phyloP scores from a whole-genome alignment of 1,284 basidiomycete genomes.

The Golubevia pallescens region DNA sequence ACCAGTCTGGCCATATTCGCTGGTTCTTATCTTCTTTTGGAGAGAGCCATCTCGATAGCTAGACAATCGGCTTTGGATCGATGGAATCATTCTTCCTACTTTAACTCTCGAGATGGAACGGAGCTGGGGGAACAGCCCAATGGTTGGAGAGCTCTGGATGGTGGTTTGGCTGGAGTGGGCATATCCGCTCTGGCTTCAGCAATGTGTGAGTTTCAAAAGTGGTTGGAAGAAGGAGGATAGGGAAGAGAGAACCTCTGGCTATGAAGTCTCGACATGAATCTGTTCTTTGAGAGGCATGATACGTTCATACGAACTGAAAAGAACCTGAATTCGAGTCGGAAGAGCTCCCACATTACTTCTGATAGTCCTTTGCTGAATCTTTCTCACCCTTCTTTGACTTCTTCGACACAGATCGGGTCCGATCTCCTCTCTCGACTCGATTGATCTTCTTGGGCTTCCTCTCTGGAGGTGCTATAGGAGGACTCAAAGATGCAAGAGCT shows the following conservation, averaged over 20 bases:
- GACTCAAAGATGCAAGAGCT: not conserved
- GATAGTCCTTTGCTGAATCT: not conserved
- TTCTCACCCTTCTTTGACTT: not conserved
- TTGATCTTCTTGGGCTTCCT: not conserved
- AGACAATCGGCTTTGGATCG: not conserved
- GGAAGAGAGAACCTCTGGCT: constrained; percentile 1
- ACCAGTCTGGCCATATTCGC: constrained; percentile 38
- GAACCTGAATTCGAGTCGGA: too few relatives aligned
- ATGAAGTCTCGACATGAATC: constrained; percentile 1
- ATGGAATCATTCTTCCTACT: not conserved
- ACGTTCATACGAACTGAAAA: constrained; percentile 26
- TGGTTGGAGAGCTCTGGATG: constrained; percentile 48
- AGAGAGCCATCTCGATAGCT: constrained; percentile 14
- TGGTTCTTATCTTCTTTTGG: constrained; percentile 38
- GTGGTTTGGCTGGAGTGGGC: constrained; percentile 29
- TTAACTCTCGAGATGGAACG: constrained; percentile 11
- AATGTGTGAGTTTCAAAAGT: constrained; percentile 18
- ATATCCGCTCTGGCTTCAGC: constrained; percentile 24
- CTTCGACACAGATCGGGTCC: not conserved
- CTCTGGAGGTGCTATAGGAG: not conserved
- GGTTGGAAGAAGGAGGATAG: constrained; percentile 3
- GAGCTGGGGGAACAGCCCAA: constrained; percentile 7
- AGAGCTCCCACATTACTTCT: too few relatives aligned
- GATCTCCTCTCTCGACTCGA: not conserved
- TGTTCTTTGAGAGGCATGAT: constrained; percentile 42